Conservation (phyloP, 805 yeast species). For the Debaryomyces tyrocola region DNA sequence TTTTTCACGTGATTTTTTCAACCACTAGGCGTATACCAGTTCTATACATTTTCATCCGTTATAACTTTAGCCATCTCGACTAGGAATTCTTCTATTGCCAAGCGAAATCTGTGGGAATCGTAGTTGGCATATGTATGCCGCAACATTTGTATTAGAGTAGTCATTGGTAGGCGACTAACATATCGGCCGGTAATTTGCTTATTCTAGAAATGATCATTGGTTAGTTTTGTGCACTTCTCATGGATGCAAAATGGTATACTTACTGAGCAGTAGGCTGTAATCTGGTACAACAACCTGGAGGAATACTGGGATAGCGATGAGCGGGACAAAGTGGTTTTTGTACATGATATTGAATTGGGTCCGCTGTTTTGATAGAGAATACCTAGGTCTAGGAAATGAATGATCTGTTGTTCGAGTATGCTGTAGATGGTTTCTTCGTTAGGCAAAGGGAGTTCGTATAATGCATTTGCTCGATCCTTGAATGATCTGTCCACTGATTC, state of each 20-base stretch:
- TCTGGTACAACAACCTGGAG: neutral
- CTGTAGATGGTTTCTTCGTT: slow-evolving; percentile 21
- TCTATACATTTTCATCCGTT: no score
- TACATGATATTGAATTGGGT: neutral
- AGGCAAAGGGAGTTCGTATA: slow-evolving; percentile 35
- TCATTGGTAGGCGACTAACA: neutral
- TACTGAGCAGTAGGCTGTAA: neutral
- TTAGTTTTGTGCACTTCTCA: neutral
- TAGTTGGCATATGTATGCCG: neutral
- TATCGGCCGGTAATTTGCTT: neutral
- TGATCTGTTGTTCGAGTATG: slow-evolving; percentile 17
- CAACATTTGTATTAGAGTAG: neutral
- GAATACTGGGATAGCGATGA: neutral
- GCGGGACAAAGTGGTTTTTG: neutral
- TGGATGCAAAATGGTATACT: neutral
- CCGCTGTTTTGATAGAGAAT: neutral
- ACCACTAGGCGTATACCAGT: no score
- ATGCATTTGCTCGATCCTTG: slow-evolving; percentile 42
- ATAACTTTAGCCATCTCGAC: neutral
- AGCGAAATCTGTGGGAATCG: neutral
- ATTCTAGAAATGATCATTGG: neutral
- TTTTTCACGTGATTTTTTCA: neutral
- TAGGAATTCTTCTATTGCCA: neutral
- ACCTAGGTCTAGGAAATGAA: neutral
- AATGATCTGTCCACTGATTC: slow-evolving; percentile 43